These are phyloP conservation scores for Trypanosoma grayi DNA, from an alignment of 208 protist species.

Conservation along the genomic window DNA sequence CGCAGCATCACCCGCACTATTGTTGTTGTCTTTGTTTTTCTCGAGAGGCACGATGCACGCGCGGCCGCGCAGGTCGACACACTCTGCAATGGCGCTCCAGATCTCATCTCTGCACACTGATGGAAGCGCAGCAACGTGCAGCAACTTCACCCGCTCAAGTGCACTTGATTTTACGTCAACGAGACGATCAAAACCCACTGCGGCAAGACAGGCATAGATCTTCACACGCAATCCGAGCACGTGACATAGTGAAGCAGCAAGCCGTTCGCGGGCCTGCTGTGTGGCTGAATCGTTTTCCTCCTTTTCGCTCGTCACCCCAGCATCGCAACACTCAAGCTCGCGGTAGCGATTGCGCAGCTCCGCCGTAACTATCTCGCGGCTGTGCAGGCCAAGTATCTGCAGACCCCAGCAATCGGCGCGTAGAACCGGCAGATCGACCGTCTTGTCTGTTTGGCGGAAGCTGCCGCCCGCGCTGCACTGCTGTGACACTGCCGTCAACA, in stretches of 20 bases:
- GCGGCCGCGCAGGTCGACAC: slow-evolving; percentile 28
- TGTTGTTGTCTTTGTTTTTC: neutral
- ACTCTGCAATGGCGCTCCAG: slow-evolving; percentile 62
- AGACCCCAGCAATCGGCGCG: slow-evolving; percentile 22
- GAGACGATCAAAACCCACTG: slow-evolving; percentile 30
- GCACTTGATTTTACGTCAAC: slow-evolving; percentile 37
- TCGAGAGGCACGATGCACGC: neutral
- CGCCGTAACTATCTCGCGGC: slow-evolving; percentile 5
- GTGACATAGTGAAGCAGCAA: slow-evolving; percentile 21
- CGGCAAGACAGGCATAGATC: slow-evolving; percentile 64
- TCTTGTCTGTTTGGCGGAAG: too few relatives aligned
- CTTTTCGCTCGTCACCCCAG: too few relatives aligned
- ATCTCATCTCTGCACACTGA: slow-evolving; percentile 75
- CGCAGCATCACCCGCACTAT: neutral
- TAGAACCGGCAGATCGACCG: neutral
- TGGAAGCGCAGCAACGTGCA: slow-evolving; percentile 62
- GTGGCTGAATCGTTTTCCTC: neutral
- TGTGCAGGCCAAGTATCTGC: slow-evolving; percentile 3
- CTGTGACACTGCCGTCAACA: too few relatives aligned
- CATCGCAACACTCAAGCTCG: slow-evolving; percentile 7
- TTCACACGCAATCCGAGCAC: slow-evolving; percentile 54
- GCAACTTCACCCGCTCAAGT: slow-evolving; percentile 54
- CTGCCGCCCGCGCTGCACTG: too few relatives aligned
- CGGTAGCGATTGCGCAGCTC: slow-evolving; percentile 18
- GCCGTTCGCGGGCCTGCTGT: slow-evolving; percentile 1